Base-by-base conservation (phyloP, 768 basidiomycete species). In the Tylopilus felleus region DNA sequence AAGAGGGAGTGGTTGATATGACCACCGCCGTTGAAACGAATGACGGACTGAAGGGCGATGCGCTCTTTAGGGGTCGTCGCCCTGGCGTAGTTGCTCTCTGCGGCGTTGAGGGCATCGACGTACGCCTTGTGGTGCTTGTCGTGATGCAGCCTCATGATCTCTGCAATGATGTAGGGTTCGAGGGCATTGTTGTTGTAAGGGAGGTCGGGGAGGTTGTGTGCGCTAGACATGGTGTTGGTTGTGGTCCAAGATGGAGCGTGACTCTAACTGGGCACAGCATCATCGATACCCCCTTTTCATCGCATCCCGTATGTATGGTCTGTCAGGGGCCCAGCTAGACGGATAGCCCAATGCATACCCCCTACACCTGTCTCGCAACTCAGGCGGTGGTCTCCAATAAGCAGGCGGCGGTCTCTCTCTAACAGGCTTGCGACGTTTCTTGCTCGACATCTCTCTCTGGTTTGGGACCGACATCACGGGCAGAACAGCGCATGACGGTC, bases 1-100 rank as follows among this genome's bases (percentile, higher is more conserved):
- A 98, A 98, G 56, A 96, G 85, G 49, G 93, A 90, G 77, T 93
- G 92, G 74, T 94, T 94, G 79, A 94, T 91, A 74, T 92, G 93
- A n/a, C 63, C 65, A 12, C 65, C 65, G 5, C 65, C 65, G 23
- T 65, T 67, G 60, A 67, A 65, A 4, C 63, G 57, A 16, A 67
- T 28, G 43, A 50, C 60, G 6, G 65, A 61, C 55, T 65, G 65
- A 7, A 65, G 65, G 40, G 65, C 65, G 47, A 67, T 65, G 46
- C 64, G 59, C 47, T 65, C 65, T 49, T 88, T 92, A 67, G 90
- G 82, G 55, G 86, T 82, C 5, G 74, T 65, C 1, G 88, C 77
- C 64, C 81, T 82, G 47, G 84, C 81, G 68, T 93, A 91, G 1
- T 83, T 77, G 56, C 78, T 77, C 75, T 96, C 93, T 23, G 93